Percentiles rank a stretch among this genome's conserved stretches.
Conservation (phyloP, 176 grass and related monocot species). For the Otatea glauca region DNA sequence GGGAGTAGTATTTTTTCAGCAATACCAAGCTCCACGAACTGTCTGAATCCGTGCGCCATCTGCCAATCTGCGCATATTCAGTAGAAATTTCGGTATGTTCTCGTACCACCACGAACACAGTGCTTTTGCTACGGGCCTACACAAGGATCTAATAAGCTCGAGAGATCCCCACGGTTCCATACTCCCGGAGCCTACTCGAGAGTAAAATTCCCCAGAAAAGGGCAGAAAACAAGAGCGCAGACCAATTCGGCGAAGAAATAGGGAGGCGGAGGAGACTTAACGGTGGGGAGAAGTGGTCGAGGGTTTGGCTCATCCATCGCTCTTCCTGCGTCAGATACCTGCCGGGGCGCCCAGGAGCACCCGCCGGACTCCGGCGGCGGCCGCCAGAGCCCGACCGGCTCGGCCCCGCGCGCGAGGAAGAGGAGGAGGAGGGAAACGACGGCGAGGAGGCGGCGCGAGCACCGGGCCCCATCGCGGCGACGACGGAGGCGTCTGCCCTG, state of each 20-base stretch:
- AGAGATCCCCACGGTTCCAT: not conserved
- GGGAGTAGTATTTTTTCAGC: not conserved
- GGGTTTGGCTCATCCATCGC: constrained; percentile 85
- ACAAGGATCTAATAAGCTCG: not conserved
- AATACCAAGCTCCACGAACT: not conserved
- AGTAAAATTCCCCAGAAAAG: not conserved
- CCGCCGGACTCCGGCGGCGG: constrained; percentile 36
- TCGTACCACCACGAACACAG: too few relatives aligned
- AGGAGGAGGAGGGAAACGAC: not conserved
- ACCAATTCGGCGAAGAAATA: not conserved
- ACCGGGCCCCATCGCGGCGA: constrained; percentile 41
- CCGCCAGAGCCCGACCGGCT: constrained; percentile 53
- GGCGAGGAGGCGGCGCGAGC: constrained; percentile 1
- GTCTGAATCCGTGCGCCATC: not conserved
- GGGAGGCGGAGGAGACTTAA: constrained; percentile 29
- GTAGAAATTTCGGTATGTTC: too few relatives aligned
- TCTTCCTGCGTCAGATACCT: constrained; percentile 76
- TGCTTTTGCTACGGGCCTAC: not conserved
- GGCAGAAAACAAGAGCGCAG: not conserved
- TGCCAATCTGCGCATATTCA: not conserved
- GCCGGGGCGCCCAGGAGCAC: constrained; percentile 37
- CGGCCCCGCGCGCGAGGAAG: constrained; percentile 41
- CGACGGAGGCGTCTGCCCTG: too few relatives aligned
- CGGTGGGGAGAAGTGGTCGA: constrained; percentile 93
- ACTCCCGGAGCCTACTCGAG: not conserved